Base-by-base conservation (phyloP, 106 monocot genomes). In the Dendrobium chrysotoxum region DNA sequence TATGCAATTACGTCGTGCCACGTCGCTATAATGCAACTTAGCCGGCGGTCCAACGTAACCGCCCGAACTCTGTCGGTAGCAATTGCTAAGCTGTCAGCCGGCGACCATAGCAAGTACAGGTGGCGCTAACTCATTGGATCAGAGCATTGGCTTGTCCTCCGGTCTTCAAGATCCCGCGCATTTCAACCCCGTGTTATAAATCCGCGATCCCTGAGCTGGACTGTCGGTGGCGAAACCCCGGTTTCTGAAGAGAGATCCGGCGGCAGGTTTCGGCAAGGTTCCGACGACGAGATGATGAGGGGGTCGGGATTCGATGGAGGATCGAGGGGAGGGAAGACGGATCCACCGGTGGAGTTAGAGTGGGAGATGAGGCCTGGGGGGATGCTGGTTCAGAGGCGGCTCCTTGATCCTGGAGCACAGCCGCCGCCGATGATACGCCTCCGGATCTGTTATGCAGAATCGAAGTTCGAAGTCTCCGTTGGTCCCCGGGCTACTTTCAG, bases 381-480 rank as follows among this genome's bases (percentile, higher is more conserved):
- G 20, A 88, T 93, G 87, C 86, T 93, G 31, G 93, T 93, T 38
- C 93, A 93, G 93, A 83, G 80, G 88, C 78, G 92, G n/a, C n/a
- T 40, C 45, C 73, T 61, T 35, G 20, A 28, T 38, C 78, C 38
- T 7, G 76, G 25, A 30, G 47, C 81, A 26, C 74, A 50, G 78
- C 74, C 86, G 68, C 75, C 81, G 72, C 75, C 78, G 40, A 68
- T 35, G 72, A 74, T 92, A 11, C 68, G 80, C 28, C 80, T 95
- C 4, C 72, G 87, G 75, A 84, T 95, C 45, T 25, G 72, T 13
- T 89, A 83, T 79, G 90, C 89, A 67, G 82, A 82, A 28, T 77
- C 79, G 18, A 46, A 84, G 79, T 79, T 85, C 79, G 84, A 95
- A 73, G 58, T 92, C 55, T 78, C 89, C 66, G 77, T 95, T 78